phyloP scores from a whole-genome alignment of 805 yeast species.

The Hagleromyces aurorensis region DNA sequence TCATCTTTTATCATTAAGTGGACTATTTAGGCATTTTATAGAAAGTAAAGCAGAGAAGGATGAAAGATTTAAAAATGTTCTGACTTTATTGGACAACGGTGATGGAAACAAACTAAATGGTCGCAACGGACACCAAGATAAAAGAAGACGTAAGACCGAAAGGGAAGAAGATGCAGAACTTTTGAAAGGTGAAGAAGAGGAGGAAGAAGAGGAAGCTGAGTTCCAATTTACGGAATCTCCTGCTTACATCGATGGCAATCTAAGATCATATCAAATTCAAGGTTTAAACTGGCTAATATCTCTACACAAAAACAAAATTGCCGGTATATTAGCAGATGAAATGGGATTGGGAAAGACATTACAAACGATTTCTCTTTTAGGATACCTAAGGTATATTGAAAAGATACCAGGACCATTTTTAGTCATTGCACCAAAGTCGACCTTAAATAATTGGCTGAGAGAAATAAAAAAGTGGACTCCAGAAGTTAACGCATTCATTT shows the following conservation, averaged over 20 bases:
- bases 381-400: constrained; percentile 57
- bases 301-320: constrained; percentile 55
- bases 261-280: constrained; percentile 71
- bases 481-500: constrained; percentile 58
- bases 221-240: constrained; percentile 76
- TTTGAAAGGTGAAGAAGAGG: constrained; percentile 48
- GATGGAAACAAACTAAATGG: constrained; percentile 11
- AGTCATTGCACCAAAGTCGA: constrained; percentile 72
- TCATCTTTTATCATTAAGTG: constrained; percentile 57
- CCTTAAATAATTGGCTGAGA: constrained; percentile 73
- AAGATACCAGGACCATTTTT: constrained; percentile 63
- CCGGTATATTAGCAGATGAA: constrained; percentile 78
- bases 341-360: constrained; percentile 82
- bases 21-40: constrained; percentile 60
- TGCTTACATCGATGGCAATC: constrained; percentile 51
- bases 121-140: constrained; percentile 26
- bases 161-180: constrained; percentile 74
- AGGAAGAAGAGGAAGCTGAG: constrained; percentile 20
- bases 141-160: constrained; percentile 61
- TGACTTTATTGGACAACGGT: constrained; percentile 32
- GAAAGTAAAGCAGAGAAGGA: constrained; percentile 57
- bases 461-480: constrained; percentile 78
- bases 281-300: constrained; percentile 76
- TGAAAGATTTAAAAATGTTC: constrained; percentile 44
- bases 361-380: constrained; percentile 70